Evolutionary conservation across 2,329 filamentous ascomycete genomes (phyloP), one percentile per base, ranked within the genome.

Genomic region (Colletotrichum sp.): DNA sequence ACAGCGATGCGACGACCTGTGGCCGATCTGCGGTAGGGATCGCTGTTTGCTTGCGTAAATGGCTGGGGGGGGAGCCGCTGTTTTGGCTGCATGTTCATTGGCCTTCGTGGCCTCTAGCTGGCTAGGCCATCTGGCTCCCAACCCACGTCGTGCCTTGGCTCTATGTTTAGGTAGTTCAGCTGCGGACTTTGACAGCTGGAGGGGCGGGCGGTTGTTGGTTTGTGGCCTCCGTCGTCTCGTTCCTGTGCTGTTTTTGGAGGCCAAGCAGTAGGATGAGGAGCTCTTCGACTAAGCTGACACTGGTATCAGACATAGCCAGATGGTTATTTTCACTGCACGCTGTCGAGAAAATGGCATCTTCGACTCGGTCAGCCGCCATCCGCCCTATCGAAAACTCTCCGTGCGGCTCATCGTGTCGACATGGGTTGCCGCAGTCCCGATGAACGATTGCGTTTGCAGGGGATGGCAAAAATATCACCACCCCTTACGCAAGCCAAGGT

Each of bases 401-500:
- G 44, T 72, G 69, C 57, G 74, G 74, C 70, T 73, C 64, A 39
- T 65, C 5, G 6, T 2, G 44, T 52, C n/a, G 36, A 65, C 74
- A 75, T 72, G 64, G 57, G 34, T 25, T 28, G 44, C 28, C 61
- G 57, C 55, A 59, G 39, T 65, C 48, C 61, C 48, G 61, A 65
- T 30, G 52, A 61, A 44, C 57, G 25, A 64, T 72, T 65, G 39
- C 73, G 25, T 60, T 64, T 57, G 32, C 63, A 68, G 64, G 70
- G 73, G 30, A 22, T 65, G 48, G 59, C 34, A 69, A 76, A 60
- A 69, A 60, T 39, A 74, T 55, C 70, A 74, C 64, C 73, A 68
- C 64, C 32, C 64, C 74, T 76, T 68, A 76, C 74, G 74, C 74
- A 76, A 69, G 74, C 74, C 74, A 74, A 76, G 74, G 64, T 65